Evolutionary conservation across 1,139 yeast species (phyloP).

Genomic region (Eremothecium cymbalariae): DNA sequence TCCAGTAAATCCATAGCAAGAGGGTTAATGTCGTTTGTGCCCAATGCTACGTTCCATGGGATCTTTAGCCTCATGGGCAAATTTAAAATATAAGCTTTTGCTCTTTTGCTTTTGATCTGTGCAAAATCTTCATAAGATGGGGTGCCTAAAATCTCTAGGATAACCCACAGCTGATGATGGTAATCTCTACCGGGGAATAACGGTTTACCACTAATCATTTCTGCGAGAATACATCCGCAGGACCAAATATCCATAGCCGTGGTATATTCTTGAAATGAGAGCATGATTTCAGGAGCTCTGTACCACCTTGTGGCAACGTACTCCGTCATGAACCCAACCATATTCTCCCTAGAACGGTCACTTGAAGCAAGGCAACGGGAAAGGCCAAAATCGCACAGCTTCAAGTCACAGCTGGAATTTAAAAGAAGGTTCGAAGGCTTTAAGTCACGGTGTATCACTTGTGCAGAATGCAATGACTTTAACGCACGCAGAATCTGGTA

Average conservation of each 20-base stretch:
- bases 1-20: constrained; percentile 54
- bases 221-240: constrained; percentile 70
- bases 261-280: constrained; percentile 59
- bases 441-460: constrained; percentile 78
- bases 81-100: constrained; percentile 51
- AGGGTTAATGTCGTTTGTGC: constrained; percentile 40
- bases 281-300: constrained; percentile 72
- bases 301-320: constrained; percentile 79
- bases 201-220: constrained; percentile 53
- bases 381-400: constrained; percentile 88
- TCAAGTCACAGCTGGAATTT: constrained; percentile 85
- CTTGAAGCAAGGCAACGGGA: constrained; percentile 77
- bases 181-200: constrained; percentile 77
- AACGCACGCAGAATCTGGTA: constrained; percentile 59
- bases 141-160: constrained; percentile 56
- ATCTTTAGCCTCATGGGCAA: constrained; percentile 47
- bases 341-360: constrained; percentile 32
- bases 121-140: constrained; percentile 51
- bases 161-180: constrained; percentile 54
- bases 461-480: constrained; percentile 56
- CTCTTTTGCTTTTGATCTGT: constrained; percentile 52
- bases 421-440: constrained; percentile 81
- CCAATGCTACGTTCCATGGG: constrained; percentile 39
- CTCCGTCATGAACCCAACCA: constrained; percentile 52
- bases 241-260: constrained; percentile 74